Conservation (phyloP, 345 rosid species). For the Streptanthus diversifolius region DNA sequence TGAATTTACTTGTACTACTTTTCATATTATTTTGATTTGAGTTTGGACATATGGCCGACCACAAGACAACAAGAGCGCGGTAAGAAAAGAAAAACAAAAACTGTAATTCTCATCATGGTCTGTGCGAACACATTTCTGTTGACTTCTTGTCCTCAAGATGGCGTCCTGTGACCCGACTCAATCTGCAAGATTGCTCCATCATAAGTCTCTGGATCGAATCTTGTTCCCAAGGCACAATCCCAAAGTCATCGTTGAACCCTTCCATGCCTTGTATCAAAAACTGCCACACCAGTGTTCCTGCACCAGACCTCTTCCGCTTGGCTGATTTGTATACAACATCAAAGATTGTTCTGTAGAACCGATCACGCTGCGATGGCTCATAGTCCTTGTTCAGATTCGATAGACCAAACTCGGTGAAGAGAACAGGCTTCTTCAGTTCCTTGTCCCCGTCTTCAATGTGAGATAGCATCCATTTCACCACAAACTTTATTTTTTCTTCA, state of each 20-base stretch:
- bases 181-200: constrained; percentile 65
- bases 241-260: constrained; percentile 77
- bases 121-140: constrained; percentile 45
- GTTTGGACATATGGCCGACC: neutral
- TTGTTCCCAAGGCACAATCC: constrained; percentile 76
- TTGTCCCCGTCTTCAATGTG: constrained; percentile 88
- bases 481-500: constrained; percentile 59
- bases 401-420: constrained; percentile 83
- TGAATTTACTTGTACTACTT: neutral
- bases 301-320: constrained; percentile 66
- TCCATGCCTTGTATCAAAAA: constrained; percentile 78
- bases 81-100: neutral
- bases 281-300: constrained; percentile 85
- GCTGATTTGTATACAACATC: constrained; percentile 68
- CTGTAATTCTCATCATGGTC: constrained; percentile 21
- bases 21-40: neutral
- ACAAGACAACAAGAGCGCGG: too few species aligned
- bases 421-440: constrained; percentile 70
- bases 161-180: constrained; percentile 46
- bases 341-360: constrained; percentile 49
- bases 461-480: constrained; percentile 77
- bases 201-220: constrained; percentile 51
- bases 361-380: constrained; percentile 54
- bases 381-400: constrained; percentile 74
- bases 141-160: constrained; percentile 32